Base-by-base conservation (phyloP, 1,139 yeast genomes). In the Magnusiomyces clavatus region DNA sequence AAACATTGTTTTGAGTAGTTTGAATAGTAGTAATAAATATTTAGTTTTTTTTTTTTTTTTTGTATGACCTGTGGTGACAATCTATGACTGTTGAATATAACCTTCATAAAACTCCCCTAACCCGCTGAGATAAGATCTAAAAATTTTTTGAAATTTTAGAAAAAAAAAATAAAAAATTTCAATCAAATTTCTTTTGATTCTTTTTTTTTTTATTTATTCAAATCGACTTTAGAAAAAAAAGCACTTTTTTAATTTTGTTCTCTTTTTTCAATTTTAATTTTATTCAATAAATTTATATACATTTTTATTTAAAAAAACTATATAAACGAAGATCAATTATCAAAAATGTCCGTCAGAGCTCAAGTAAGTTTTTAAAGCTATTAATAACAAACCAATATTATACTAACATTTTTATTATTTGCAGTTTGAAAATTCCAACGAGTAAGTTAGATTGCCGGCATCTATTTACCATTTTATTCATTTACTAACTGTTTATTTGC, bases 341-440 rank as follows among this genome's bases (percentile, higher is more conserved):
- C 16, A 3, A 19, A 17, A 19, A 52, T 52, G 55, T 52, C 55
- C 42, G 46, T 52, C 44, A 48, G 55, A 47, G 47, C 55, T 50
- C 55, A 52, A 51, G 55, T 52, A 52, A 16, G 55, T 44, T 17
- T 13, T 16, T 6, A 6, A n/a, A 35, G 14, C 35, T 29, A 17
- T 29, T 42, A 5, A 10, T 37, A 14, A 37, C 34, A 24, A 14
- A 36, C 19, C 35, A 20, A 42, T 43, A 31, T 46, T 36, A 29
- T 20, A 35, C 51, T 44, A 49, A 43, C 47, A 2, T 40, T 35
- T 20, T n/a, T 29, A 16, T 37, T 3, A 2, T 17, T 44, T 35
- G 31, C 50, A 83, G 76, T 92, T 92, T 77, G 98, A 92, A 76
- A 92, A 92, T 74, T 89, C 97, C 54, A 92, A 92, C 70, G 98